Evolutionary conservation across 75 land plant genomes (phyloP).

Genomic region (Picea glauca): DNA sequence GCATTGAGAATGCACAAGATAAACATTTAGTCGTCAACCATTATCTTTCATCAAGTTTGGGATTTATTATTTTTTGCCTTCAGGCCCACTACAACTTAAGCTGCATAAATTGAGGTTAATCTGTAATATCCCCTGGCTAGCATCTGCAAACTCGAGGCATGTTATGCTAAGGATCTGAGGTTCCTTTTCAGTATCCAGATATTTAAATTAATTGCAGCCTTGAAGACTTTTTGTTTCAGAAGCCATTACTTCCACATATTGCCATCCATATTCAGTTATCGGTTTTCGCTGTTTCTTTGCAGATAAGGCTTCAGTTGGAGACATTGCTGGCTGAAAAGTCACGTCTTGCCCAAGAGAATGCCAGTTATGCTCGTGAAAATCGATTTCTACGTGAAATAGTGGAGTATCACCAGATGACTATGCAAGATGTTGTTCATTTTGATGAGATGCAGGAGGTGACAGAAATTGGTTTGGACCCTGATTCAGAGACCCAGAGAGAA

Average conservation of each 20-base stretch:
- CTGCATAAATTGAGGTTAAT: too few species aligned
- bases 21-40: not conserved
- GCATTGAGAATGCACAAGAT: not conserved
- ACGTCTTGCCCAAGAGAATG: conserved; percentile 78
- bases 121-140: too few species aligned
- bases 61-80: too few species aligned
- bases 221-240: not conserved
- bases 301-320: conserved; percentile 87
- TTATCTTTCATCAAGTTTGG: too few species aligned
- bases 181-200: not conserved
- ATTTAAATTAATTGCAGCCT: too few species aligned
- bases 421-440: conserved; percentile 65
- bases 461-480: conserved; percentile 27
- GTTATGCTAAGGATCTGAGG: not conserved
- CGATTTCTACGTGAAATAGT: conserved; percentile 76
- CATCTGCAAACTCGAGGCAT: not conserved
- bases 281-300: not conserved
- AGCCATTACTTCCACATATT: not conserved
- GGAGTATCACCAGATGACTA: conserved; percentile 77
- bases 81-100: too few species aligned
- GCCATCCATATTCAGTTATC: not conserved
- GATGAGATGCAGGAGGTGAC: conserved; percentile 62
- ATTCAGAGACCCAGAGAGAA: not conserved
- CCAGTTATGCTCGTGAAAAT: conserved; percentile 73
- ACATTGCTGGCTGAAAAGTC: conserved; percentile 89